Evolutionary conservation across 345 rosid species (phyloP).

Genomic region (Sonneratia caseolaris): DNA sequence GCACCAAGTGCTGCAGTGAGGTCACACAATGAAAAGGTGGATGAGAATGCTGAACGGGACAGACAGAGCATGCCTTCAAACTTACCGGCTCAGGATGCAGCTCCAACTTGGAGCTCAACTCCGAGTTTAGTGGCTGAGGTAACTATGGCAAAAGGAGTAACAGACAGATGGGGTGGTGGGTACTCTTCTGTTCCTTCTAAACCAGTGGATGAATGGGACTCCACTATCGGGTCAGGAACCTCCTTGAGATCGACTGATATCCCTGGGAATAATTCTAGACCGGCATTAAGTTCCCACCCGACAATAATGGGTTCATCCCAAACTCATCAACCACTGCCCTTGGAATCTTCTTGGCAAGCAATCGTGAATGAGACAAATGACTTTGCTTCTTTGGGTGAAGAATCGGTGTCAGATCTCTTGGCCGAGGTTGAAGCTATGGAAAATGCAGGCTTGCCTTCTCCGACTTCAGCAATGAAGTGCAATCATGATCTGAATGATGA

Average conservation of each 20-base stretch:
- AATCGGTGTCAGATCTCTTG: slow-evolving; percentile 94
- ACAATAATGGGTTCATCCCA: not conserved
- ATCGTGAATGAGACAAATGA: slow-evolving; percentile 57
- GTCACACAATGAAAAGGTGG: slow-evolving; percentile 34
- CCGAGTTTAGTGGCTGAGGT: slow-evolving; percentile 54
- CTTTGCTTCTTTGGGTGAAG: slow-evolving; percentile 51
- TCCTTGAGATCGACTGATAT: slow-evolving; percentile 40
- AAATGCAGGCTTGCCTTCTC: slow-evolving; percentile 53
- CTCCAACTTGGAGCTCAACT: slow-evolving; percentile 62
- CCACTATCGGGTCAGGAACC: slow-evolving; percentile 30
- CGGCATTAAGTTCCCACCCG: not conserved
- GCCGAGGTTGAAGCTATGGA: slow-evolving; percentile 99
- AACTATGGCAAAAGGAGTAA: slow-evolving; percentile 44
- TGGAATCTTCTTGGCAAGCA: slow-evolving; percentile 45
- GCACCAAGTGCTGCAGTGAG: slow-evolving; percentile 39
- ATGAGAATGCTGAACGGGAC: slow-evolving; percentile 31
- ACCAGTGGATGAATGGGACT: slow-evolving; percentile 42
- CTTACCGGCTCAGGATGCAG: slow-evolving; percentile 46
- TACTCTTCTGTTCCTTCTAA: slow-evolving; percentile 30
- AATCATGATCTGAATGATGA: slow-evolving; percentile 40
- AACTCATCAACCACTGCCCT: not conserved
- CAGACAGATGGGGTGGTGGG: slow-evolving; percentile 44
- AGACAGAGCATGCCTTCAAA: slow-evolving; percentile 41
- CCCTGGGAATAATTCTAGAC: not conserved
- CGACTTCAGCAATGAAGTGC: slow-evolving; percentile 52